Conservation (phyloP, 75 land plant genomes). For the Larix kaempferi region DNA sequence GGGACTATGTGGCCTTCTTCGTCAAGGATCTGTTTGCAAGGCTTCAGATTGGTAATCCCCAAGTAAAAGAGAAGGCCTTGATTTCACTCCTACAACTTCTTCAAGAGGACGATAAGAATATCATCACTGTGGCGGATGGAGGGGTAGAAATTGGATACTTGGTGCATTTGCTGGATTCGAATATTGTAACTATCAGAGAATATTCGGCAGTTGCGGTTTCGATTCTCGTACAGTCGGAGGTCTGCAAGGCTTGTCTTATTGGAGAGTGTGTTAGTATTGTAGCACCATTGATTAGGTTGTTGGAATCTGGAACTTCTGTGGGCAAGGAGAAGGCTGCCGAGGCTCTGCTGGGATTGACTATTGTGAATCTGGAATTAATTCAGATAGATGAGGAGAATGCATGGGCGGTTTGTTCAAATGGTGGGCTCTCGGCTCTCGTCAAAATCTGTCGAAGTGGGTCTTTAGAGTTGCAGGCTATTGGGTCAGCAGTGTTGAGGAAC, state of each 20-base stretch:
- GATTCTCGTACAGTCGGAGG: slow-evolving; percentile 40
- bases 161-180: slow-evolving; percentile 48
- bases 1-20: slow-evolving; percentile 43
- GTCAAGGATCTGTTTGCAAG: slow-evolving; percentile 53
- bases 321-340: slow-evolving; percentile 49
- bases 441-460: slow-evolving; percentile 38
- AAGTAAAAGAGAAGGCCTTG: slow-evolving; percentile 52
- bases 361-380: slow-evolving; percentile 5
- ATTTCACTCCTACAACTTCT: slow-evolving; percentile 33
- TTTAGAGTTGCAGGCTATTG: slow-evolving; percentile 25
- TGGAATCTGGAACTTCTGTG: slow-evolving; percentile 48
- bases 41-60: slow-evolving; percentile 59
- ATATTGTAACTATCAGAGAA: slow-evolving; percentile 42
- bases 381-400: slow-evolving; percentile 51
- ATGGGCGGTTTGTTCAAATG: slow-evolving; percentile 63
- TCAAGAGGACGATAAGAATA: slow-evolving; percentile 57
- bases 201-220: slow-evolving; percentile 39
- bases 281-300: slow-evolving; percentile 48
- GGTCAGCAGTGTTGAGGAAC: slow-evolving; percentile 25
- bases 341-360: slow-evolving; percentile 51
- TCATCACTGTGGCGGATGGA: slow-evolving; percentile 27
- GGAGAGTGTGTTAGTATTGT: slow-evolving; percentile 32
- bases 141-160: slow-evolving; percentile 31
- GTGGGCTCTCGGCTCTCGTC: slow-evolving; percentile 55
- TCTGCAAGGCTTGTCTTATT: slow-evolving; percentile 35